Percentiles rank a stretch among this genome's conserved stretches.
Conservation (phyloP, 164 flowering plant genomes). For the Dillenia turbinata region DNA sequence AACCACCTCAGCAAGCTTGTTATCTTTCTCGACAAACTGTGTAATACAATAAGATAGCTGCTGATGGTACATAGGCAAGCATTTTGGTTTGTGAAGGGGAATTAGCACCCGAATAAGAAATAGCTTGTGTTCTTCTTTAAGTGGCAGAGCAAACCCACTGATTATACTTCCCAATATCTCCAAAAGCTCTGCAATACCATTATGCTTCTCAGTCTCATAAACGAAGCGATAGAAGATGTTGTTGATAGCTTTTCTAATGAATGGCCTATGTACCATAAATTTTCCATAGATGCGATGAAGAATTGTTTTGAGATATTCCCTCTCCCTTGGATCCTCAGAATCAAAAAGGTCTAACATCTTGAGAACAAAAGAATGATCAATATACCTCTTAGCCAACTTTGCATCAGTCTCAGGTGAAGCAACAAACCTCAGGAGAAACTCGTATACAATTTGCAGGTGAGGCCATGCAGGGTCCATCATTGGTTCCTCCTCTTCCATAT, state of each 20-base stretch:
- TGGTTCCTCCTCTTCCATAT: slow-evolving; percentile 85
- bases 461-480: slow-evolving; percentile 87
- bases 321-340: slow-evolving; percentile 85
- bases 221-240: slow-evolving; percentile 68
- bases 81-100: slow-evolving; percentile 88
- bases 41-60: slow-evolving; percentile 76
- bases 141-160: slow-evolving; percentile 85
- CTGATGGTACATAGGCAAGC: slow-evolving; percentile 74
- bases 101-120: slow-evolving; percentile 66
- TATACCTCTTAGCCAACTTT: slow-evolving; percentile 66
- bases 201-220: slow-evolving; percentile 81
- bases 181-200: slow-evolving; percentile 75
- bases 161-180: slow-evolving; percentile 82
- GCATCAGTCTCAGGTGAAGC: slow-evolving; percentile 79
- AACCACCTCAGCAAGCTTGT: slow-evolving; percentile 80
- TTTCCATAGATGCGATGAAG: slow-evolving; percentile 90
- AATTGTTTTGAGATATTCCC: slow-evolving; percentile 81
- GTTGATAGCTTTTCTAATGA: slow-evolving; percentile 75
- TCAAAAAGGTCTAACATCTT: slow-evolving; percentile 74
- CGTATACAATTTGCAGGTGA: slow-evolving; percentile 82
- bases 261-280: slow-evolving; percentile 86
- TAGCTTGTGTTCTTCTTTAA: slow-evolving; percentile 82
- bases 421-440: slow-evolving; percentile 65
- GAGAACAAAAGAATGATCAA: slow-evolving; percentile 74
- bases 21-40: slow-evolving; percentile 87